Evolutionary conservation across 257 asterid genomes (phyloP), one percentile per base, ranked within the genome.

Genomic region (Przewalskia tangutica): DNA sequence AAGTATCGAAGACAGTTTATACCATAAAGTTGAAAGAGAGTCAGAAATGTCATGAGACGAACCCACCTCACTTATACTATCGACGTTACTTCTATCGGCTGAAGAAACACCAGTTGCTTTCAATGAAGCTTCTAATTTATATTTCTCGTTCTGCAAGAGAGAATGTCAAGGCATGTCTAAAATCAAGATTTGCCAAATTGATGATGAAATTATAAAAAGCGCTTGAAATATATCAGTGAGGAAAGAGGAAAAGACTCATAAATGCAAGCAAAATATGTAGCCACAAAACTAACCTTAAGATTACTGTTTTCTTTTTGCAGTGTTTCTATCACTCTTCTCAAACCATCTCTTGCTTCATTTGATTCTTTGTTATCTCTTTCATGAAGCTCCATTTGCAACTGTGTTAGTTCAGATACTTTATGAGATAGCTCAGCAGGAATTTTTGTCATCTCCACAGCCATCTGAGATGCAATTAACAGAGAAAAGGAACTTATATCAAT

Each of bases 81-180:
- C 14, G 86, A 83, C 77, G 71, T 66, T 75, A 81, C 77, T 87
- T 71, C 83, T 81, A 65, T 53, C 79, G 58, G 60, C 92, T 83
- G 90, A 84, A 84, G 88, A 82, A 82, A 90, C 82, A 66, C 67
- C 88, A 81, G 73, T 77, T 83, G 90, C 90, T 85, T 88, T 89
- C 79, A 92, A 88, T 77, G 90, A 90, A 81, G 92, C 92, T 87
- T 89, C 93, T 77, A 89, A 77, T 78, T 91, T 94, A 82, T 88
- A 95, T 75, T 89, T 95, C 89, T 92, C 95, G 83, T 84, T 88
- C 99, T 94, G 90, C 84, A 85, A 89, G 87, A 88, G 82, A 82
- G 36, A n/a, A 56, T 11, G 17, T 48, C n/a, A 64, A 58, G 18
- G 54, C 55, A 64, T 14, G 85, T 44, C 82, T 82, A 81, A 84